Conservation (phyloP, 805 yeast genomes). For the Schwanniomyces vanrijiae region DNA sequence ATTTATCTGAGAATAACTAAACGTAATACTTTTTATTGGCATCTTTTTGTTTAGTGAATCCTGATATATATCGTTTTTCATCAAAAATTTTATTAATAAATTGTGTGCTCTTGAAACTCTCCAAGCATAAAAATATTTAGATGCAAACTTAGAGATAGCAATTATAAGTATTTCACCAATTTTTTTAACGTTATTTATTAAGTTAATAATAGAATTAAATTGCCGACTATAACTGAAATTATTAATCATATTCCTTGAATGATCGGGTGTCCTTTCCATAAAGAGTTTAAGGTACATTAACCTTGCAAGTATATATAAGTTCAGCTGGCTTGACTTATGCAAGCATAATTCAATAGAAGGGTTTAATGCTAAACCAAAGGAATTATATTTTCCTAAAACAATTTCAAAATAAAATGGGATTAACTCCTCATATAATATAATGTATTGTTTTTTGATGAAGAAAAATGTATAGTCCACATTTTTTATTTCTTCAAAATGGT, state of each 20-base stretch:
- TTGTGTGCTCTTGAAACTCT: conserved; percentile 57
- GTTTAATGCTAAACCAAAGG: conserved; percentile 28
- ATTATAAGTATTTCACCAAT: conserved; percentile 13
- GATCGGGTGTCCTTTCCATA: conserved; percentile 13
- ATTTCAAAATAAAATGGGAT: conserved; percentile 23
- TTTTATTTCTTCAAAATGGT: conserved; percentile 29
- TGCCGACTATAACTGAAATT: conserved; percentile 9
- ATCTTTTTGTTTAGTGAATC: conserved; percentile 25
- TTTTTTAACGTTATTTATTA: conserved; percentile 8
- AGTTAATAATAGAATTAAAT: conserved; percentile 5
- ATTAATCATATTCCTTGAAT: conserved; percentile 5
- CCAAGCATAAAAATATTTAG: conserved; percentile 63
- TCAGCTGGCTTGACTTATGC: conserved; percentile 35
- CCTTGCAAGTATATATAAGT: conserved; percentile 6
- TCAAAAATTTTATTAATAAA: background rate
- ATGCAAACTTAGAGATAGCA: conserved; percentile 42
- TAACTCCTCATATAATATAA: conserved; percentile 20
- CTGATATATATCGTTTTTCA: conserved; percentile 23
- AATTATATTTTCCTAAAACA: background rate
- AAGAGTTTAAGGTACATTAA: conserved; percentile 5
- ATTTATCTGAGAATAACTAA: conserved; percentile 11
- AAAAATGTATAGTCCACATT: conserved; percentile 30
- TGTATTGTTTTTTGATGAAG: conserved; percentile 28
- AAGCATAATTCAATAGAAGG: conserved; percentile 34
- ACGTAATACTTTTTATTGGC: conserved; percentile 10